A percentile compares a stretch with the other conserved stretches of the same genome.
Evolutionary conservation across 192 early-diverging fungal species (phyloP).

Genomic region (Linnemannia hyalina): DNA sequence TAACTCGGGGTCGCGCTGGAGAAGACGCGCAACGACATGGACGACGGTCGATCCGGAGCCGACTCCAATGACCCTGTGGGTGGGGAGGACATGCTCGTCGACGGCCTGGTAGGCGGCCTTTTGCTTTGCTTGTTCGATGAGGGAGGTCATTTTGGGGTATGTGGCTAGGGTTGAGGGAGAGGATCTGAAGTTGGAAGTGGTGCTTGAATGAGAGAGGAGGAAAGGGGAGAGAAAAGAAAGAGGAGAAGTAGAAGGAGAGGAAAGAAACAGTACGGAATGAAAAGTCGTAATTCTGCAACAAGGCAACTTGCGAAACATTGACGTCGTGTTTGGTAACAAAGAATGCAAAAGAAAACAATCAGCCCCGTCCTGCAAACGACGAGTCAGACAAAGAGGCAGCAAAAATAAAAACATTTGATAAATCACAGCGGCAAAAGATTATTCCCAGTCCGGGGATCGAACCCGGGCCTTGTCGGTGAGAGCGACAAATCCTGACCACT

Average conservation of each 20-base stretch:
- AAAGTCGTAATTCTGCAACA: not conserved
- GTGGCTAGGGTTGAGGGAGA: not conserved
- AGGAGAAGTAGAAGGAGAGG: not conserved
- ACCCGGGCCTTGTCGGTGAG: conserved; percentile 60
- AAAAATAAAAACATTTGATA: too few relatives aligned
- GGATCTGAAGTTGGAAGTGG: not conserved
- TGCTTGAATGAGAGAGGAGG: not conserved
- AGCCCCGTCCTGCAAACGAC: not conserved
- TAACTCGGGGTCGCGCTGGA: conserved; percentile 70
- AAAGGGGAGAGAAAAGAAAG: not conserved
- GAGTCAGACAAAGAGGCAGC: not conserved
- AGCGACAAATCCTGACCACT: conserved; percentile 59
- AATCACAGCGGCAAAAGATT: not conserved
- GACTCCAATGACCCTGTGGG: conserved; percentile 85
- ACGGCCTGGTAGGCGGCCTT: conserved; percentile 91
- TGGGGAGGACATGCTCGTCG: conserved; percentile 83
- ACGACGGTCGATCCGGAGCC: conserved; percentile 92
- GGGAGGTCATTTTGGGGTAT: conserved; percentile 35
- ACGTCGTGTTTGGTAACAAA: not conserved
- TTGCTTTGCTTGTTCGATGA: conserved; percentile 83
- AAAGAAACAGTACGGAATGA: not conserved
- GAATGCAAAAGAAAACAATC: not conserved
- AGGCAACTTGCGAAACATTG: not conserved
- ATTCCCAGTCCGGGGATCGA: conserved; percentile 60
- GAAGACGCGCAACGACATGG: conserved; percentile 86